Base-by-base conservation (phyloP, 2,329 filamentous ascomycete species). In the Colletotrichum abscissum region DNA sequence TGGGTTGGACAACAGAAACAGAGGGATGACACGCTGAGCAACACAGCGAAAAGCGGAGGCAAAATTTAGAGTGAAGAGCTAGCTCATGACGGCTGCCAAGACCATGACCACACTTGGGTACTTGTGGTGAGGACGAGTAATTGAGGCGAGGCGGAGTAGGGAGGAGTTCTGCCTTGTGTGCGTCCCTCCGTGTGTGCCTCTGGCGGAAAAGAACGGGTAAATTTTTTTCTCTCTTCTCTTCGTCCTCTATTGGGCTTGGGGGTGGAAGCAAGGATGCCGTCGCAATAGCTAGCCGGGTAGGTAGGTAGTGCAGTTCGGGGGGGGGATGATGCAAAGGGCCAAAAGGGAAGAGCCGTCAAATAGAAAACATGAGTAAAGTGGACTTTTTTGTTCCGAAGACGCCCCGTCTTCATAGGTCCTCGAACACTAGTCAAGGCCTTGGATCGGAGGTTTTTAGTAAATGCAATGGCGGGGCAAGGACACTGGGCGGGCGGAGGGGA, bases 51-150 rank as follows among this genome's bases (percentile, higher is more conserved):
- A 69, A 73, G 70, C 67, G 70, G 55, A 73, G 67, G 62, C 42
- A 46, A 63, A 63, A 63, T 33, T 67, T 63, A 38, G 54, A 55
- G 57, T 42, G 28, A 24, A 58, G 33, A 73, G 49, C 57, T 84
- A 84, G 79, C 80, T 83, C 82, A 82, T 83, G 81, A 81, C 79
- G 79, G 79, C 78, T 79, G 81, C 80, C 81, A 81, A 83, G 81
- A 49, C 67, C 57, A 63, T 58, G n/a, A 16, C 62, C 55, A 22
- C 54, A 16, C 54, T 73, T 52, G 62, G 38, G 38, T 42, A 42
- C 38, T 42, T 42, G 14, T 6, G 16, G 49, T 46, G 22, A 64
- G 70, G 60, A 67, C 28, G 52, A 63, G 24, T 26, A 38, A 60
- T 66, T 49, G 62, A 49, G 24, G 22, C 46, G 58, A 42, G 54